Percentiles rank a stretch among this genome's conserved stretches.
phyloP scores from a whole-genome alignment of 139 green algal species.

The Coelastrella sp. region DNA sequence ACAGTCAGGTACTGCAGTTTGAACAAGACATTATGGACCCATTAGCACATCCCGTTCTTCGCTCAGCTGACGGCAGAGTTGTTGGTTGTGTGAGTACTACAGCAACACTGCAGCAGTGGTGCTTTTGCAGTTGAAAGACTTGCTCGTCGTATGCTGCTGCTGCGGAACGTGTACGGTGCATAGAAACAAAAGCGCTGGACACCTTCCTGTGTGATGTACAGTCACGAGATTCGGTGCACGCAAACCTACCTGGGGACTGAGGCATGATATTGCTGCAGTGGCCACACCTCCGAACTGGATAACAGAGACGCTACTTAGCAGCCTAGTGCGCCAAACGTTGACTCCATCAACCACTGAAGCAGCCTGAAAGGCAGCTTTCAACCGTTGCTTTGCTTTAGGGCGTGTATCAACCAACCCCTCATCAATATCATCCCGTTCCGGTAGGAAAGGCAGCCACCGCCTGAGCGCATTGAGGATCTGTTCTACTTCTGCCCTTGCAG shows the following conservation, averaged over 20 bases:
- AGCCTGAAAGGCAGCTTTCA: not conserved
- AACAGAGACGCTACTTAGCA: constrained; percentile 21
- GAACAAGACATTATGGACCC: no score
- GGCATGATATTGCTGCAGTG: constrained; percentile 16
- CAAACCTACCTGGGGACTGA: constrained; percentile 28
- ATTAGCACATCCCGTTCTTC: no score
- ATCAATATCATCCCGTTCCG: not conserved
- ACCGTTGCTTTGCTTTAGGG: not conserved
- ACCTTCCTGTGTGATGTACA: no score
- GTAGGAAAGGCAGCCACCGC: not conserved
- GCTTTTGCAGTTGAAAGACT: no score
- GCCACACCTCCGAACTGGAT: constrained; percentile 42
- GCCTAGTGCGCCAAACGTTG: constrained; percentile 2
- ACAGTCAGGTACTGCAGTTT: no score
- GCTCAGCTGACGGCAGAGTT: no score
- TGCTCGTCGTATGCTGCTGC: no score
- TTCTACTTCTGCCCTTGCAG: not conserved
- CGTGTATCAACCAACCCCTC: not conserved
- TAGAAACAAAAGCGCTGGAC: no score
- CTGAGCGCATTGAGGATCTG: not conserved
- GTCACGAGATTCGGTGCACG: no score
- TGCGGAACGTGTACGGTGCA: no score
- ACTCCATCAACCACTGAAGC: constrained; percentile 29
- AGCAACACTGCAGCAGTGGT: no score
- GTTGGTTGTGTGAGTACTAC: no score